Conservation (phyloP, 1,284 basidiomycete genomes). For the Cutaneotrichosporon daszewskae region DNA sequence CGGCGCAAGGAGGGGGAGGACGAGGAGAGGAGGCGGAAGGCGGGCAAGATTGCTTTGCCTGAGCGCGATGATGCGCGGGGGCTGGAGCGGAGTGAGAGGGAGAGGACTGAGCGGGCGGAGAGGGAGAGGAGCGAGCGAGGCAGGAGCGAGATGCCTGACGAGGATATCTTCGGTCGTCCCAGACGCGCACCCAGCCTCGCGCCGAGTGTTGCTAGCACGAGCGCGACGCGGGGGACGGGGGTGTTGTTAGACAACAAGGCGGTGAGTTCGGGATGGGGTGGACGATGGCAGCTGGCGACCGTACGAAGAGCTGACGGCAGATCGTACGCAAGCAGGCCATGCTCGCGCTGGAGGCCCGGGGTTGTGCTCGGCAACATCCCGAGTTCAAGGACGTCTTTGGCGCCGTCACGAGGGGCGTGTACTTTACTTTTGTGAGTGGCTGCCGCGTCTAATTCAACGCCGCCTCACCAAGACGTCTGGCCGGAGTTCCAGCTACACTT, state of each 20-base stretch:
- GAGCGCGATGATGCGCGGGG: no score
- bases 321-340: slow-evolving; percentile 40
- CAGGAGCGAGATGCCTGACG: slow-evolving; percentile 16
- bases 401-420: slow-evolving; percentile 36
- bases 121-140: no score
- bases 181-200: background rate
- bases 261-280: background rate
- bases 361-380: slow-evolving; percentile 26
- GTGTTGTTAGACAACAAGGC: slow-evolving; percentile 9
- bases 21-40: slow-evolving; percentile 21
- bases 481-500: no score
- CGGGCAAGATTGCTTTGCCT: slow-evolving; percentile 27
- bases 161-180: slow-evolving; percentile 35
- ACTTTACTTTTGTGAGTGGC: slow-evolving; percentile 45
- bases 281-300: no score
- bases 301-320: slow-evolving; percentile 19
- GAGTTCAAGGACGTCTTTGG: slow-evolving; percentile 43
- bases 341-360: slow-evolving; percentile 29
- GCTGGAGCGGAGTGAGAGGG: no score
- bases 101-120: no score
- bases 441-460: no score
- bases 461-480: no score
- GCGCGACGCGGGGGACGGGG: no score
- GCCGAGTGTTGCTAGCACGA: no score
- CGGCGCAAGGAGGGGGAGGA: slow-evolving; percentile 19